These are phyloP conservation scores for Hortiboletus campestris DNA, from an alignment of 768 basidiomycete species.

Conservation along the genomic window DNA sequence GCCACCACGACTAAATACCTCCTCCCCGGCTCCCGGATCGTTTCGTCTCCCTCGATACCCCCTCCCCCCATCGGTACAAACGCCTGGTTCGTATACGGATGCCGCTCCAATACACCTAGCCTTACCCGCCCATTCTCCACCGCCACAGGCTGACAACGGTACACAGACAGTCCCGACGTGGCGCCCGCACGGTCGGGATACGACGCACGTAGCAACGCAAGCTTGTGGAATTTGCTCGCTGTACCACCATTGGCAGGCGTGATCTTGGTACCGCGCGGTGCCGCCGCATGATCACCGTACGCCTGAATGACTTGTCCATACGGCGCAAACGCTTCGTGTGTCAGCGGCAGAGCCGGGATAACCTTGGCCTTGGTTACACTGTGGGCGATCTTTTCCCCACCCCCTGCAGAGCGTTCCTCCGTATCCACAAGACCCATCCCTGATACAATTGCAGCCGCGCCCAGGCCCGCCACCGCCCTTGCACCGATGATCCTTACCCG, in stretches of 20 bases:
- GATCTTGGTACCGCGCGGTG: slow-evolving; percentile 66
- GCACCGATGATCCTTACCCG: slow-evolving; percentile 80
- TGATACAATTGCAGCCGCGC: slow-evolving; percentile 10
- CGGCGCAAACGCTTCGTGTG: slow-evolving; percentile 80
- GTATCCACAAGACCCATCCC: not conserved
- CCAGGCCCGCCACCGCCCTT: slow-evolving; percentile 34
- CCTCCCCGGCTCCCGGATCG: slow-evolving; percentile 46
- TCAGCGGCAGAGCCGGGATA: slow-evolving; percentile 67
- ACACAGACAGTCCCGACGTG: slow-evolving; percentile 75
- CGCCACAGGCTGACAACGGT: slow-evolving; percentile 63
- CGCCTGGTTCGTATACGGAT: slow-evolving; percentile 85
- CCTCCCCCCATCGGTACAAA: slow-evolving; percentile 91
- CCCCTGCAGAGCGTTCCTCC: not conserved
- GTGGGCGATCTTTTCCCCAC: not conserved
- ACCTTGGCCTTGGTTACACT: slow-evolving; percentile 16
- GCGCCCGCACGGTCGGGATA: slow-evolving; percentile 62
- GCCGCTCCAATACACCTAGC: slow-evolving; percentile 81
- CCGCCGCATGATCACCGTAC: slow-evolving; percentile 63
- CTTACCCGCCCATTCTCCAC: slow-evolving; percentile 49
- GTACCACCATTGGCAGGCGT: slow-evolving; percentile 88
- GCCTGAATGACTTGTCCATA: slow-evolving; percentile 94
- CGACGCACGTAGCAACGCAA: slow-evolving; percentile 64
- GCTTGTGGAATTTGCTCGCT: slow-evolving; percentile 90
- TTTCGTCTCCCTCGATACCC: slow-evolving; percentile 39
- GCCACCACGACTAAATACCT: slow-evolving; percentile 87